Conservation (phyloP, 2,329 filamentous ascomycete genomes). For the Xylaria multiplex region DNA sequence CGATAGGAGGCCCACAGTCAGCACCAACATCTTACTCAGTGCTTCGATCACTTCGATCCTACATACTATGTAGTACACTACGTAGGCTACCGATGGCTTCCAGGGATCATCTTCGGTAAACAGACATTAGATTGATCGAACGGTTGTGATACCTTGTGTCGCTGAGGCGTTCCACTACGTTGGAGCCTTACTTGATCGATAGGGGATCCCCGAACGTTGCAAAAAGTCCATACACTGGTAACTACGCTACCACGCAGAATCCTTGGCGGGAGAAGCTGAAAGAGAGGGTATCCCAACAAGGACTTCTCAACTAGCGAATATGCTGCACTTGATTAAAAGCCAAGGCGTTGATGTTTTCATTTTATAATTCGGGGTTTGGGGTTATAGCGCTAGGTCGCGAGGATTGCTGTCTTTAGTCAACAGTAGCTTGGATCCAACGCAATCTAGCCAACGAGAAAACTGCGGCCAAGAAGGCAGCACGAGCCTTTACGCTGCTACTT, state of each 20-base stretch:
- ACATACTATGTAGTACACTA: slow-evolving; percentile 1
- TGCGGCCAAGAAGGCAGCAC: slow-evolving; percentile 34
- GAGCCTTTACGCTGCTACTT: slow-evolving; percentile 23
- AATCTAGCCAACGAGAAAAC: slow-evolving; percentile 16
- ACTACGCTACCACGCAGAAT: slow-evolving; percentile 13
- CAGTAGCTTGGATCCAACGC: slow-evolving; percentile 12
- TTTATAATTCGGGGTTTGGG: background rate
- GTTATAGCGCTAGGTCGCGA: background rate
- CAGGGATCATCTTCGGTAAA: slow-evolving; percentile 20
- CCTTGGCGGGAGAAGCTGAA: slow-evolving; percentile 4
- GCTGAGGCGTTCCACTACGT: slow-evolving; percentile 23
- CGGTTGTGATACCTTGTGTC: slow-evolving; percentile 17
- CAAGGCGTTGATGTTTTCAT: slow-evolving; percentile 2
- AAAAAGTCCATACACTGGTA: slow-evolving; percentile 23
- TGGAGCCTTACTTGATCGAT: slow-evolving; percentile 23
- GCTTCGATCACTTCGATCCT: slow-evolving; percentile 34
- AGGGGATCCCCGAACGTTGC: slow-evolving; percentile 15
- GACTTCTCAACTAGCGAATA: background rate
- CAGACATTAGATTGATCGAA: slow-evolving; percentile 21
- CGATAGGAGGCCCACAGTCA: slow-evolving; percentile 17
- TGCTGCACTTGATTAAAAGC: background rate
- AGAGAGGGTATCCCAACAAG: background rate
- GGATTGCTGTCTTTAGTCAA: background rate
- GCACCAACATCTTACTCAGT: slow-evolving; percentile 34
- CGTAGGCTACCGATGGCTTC: slow-evolving; percentile 30